Percentiles rank a stretch among this genome's conserved stretches.
These are phyloP conservation scores for Scheffersomyces insectosa DNA, from an alignment of 1,139 yeast species.

Conservation along the genomic window DNA sequence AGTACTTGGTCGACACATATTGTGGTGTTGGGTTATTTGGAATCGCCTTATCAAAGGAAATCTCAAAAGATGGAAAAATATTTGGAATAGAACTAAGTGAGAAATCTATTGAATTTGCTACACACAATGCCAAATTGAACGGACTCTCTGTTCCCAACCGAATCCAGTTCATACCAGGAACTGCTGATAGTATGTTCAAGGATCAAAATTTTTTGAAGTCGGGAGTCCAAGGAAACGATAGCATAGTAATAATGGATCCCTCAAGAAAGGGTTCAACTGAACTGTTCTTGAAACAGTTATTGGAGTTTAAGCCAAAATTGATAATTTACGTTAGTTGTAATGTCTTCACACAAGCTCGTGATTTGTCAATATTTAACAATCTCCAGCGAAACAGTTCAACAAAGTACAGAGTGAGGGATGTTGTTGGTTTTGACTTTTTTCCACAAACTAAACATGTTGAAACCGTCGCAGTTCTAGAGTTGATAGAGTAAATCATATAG, in stretches of 20 bases:
- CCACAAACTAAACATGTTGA: conserved; percentile 53
- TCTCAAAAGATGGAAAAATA: conserved; percentile 34
- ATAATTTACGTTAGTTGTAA: conserved; percentile 47
- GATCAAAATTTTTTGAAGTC: conserved; percentile 24
- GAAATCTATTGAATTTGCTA: conserved; percentile 36
- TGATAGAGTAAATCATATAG: conserved; percentile 8
- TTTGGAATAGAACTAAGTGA: conserved; percentile 46
- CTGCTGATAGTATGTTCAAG: conserved; percentile 36
- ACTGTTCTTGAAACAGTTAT: conserved; percentile 34
- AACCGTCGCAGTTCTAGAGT: conserved; percentile 39
- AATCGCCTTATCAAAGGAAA: conserved; percentile 31
- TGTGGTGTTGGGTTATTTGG: conserved; percentile 53
- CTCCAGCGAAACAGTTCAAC: conserved; percentile 17
- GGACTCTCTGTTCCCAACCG: conserved; percentile 30
- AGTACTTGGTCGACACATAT: conserved; percentile 43
- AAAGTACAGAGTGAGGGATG: conserved; percentile 30
- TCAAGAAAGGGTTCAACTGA: conserved; percentile 45
- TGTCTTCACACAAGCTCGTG: conserved; percentile 50
- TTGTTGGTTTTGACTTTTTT: conserved; percentile 48
- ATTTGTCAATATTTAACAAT: conserved; percentile 29
- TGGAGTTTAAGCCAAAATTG: conserved; percentile 37
- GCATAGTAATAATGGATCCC: conserved; percentile 47
- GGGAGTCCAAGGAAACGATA: conserved; percentile 30
- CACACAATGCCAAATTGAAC: conserved; percentile 41
- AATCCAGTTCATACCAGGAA: conserved; percentile 38